Conservation (phyloP, 176 grass and related monocot species). For the Dactylis glomerata region DNA sequence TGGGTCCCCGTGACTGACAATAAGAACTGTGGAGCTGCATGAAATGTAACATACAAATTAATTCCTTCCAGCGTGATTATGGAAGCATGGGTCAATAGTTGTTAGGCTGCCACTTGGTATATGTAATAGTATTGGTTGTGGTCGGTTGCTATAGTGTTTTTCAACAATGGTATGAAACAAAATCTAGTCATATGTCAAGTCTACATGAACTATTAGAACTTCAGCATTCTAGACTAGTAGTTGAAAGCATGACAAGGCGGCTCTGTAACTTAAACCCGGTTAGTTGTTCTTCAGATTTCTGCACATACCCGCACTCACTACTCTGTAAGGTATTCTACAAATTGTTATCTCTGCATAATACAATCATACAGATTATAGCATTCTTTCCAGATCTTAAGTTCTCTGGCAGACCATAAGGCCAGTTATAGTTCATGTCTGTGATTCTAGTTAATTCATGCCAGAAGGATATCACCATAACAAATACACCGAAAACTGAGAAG, state of each 20-base stretch:
- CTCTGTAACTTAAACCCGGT: background rate
- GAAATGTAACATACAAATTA: background rate
- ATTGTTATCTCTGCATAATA: background rate
- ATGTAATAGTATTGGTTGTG: background rate
- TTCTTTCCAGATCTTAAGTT: background rate
- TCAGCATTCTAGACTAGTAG: background rate
- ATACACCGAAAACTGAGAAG: background rate
- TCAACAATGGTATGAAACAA: background rate
- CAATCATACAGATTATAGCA: background rate
- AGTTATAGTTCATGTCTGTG: background rate
- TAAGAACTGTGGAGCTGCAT: slow-evolving; percentile 54
- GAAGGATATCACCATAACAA: background rate
- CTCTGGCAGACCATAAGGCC: background rate
- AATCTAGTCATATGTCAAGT: background rate
- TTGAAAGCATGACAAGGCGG: background rate
- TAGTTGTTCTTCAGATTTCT: background rate
- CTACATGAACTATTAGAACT: background rate
- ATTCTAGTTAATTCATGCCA: background rate
- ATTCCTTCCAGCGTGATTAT: background rate
- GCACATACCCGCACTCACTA: background rate
- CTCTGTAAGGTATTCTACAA: background rate
- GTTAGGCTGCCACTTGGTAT: background rate
- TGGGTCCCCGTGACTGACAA: slow-evolving; percentile 88
- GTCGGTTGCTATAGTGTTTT: background rate
- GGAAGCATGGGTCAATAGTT: background rate